Base-by-base conservation (phyloP, 2,329 filamentous ascomycete genomes). In the Balansia obtecta region DNA sequence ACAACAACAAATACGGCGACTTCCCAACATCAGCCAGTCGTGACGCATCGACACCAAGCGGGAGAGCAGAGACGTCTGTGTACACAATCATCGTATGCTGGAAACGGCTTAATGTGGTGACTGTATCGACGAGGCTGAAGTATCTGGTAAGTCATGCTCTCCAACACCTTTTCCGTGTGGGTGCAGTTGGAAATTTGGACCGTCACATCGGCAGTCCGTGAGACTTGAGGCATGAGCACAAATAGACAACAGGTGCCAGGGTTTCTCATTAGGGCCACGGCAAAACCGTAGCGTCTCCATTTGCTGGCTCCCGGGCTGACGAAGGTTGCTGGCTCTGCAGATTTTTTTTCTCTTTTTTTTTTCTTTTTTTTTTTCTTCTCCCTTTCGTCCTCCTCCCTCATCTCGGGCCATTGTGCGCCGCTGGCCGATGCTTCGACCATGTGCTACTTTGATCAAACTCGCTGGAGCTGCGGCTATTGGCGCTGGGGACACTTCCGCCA, bases 361-460 rank as follows among this genome's bases (percentile, higher is more conserved):
- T n/a, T n/a, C n/a, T n/a, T n/a, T n/a, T n/a, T n/a, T n/a, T n/a
- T n/a, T n/a, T n/a, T n/a, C n/a, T n/a, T n/a, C n/a, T n/a, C n/a
- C n/a, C n/a, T n/a, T n/a, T n/a, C n/a, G n/a, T n/a, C n/a, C 34
- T 45, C 46, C 33, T 34, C 34, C 44, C 52, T 42, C 50, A 46
- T 49, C 47, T 51, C 48, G 51, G 52, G 44, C 46, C 47, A 50
- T 43, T 46, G 46, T 38, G 41, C 41, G 50, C 53, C 42, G 53
- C 55, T 52, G 53, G 50, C 54, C 55, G 56, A 57, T 52, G 50
- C 52, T 50, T 49, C 50, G 51, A 75, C 64, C 59, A 95, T 97
- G 91, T 96, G 91, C 74, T 96, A 93, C 76, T 97, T 90, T 75
- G 89, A 96, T 63, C 86, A 91, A 70, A 88, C 85, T 67, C 79